Percentiles rank a stretch among this genome's conserved stretches.
phyloP scores from a whole-genome alignment of 108 stramenopile species.

The Nitzschia sp. region DNA sequence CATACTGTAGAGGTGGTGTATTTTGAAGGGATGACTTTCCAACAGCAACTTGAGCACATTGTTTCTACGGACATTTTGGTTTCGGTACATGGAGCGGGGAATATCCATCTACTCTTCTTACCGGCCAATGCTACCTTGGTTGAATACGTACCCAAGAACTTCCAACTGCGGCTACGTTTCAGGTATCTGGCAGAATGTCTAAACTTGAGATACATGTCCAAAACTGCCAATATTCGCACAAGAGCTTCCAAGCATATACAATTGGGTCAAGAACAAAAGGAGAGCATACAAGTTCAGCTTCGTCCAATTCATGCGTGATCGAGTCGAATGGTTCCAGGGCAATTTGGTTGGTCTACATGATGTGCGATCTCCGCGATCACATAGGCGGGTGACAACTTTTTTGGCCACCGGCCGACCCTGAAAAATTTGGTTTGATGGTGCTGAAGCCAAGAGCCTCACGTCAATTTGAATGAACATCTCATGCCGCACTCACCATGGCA shows the following conservation, averaged over 20 bases:
- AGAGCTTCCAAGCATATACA: neutral
- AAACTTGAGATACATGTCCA: constrained; percentile 4
- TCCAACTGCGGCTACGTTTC: constrained; percentile 9
- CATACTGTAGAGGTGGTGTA: constrained; percentile 7
- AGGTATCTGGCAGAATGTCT: constrained; percentile 26
- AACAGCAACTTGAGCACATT: constrained; percentile 8
- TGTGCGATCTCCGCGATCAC: too few species aligned
- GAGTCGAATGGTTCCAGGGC: too few species aligned
- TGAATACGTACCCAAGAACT: constrained; percentile 27
- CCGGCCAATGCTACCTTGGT: constrained; percentile 10
- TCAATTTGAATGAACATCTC: too few species aligned
- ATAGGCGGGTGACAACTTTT: too few species aligned
- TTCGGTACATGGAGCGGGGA: constrained; percentile 27
- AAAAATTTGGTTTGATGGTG: too few species aligned
- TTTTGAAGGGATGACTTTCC: constrained; percentile 24
- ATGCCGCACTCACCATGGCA: too few species aligned
- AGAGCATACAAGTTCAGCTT: neutral
- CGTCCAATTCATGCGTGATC: neutral
- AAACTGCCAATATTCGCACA: constrained; percentile 5
- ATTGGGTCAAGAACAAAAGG: neutral
- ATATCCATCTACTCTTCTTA: constrained; percentile 29
- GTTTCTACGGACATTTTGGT: constrained; percentile 21
- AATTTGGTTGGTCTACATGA: too few species aligned
- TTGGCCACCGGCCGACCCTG: too few species aligned
- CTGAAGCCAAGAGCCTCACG: too few species aligned